A percentile compares a stretch with the other conserved stretches of the same genome.
phyloP scores from a whole-genome alignment of 768 basidiomycete species.

The Cyclocybe cylindracea region DNA sequence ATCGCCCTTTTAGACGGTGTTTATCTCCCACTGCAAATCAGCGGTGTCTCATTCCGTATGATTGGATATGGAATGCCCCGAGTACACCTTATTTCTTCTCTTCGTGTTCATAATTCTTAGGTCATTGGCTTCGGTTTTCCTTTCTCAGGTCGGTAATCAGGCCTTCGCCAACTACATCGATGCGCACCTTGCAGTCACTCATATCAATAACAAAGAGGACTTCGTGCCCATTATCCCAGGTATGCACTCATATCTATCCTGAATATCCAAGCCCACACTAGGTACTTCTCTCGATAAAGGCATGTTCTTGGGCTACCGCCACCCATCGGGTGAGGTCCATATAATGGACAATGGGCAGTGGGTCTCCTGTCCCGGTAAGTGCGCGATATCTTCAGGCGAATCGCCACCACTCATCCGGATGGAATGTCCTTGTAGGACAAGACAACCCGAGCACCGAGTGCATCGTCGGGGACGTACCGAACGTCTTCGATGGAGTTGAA shows the following conservation, averaged over 20 bases:
- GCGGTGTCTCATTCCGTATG: conserved; percentile 33
- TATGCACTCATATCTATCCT: conserved; percentile 3
- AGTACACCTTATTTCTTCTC: conserved; percentile 30
- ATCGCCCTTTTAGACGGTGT: conserved; percentile 57
- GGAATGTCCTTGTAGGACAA: conserved; percentile 38
- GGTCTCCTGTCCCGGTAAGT: conserved; percentile 51
- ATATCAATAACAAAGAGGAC: conserved; percentile 58
- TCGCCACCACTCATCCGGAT: too few species aligned
- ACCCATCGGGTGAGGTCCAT: conserved; percentile 47
- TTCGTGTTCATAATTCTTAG: conserved; percentile 11
- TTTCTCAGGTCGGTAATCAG: conserved; percentile 48
- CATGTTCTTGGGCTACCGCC: conserved; percentile 39
- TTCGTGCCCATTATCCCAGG: conserved; percentile 37
- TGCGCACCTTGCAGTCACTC: conserved; percentile 43
- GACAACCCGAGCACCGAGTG: conserved; percentile 53
- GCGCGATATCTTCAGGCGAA: too few species aligned
- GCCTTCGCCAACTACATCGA: conserved; percentile 63
- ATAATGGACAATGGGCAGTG: conserved; percentile 47
- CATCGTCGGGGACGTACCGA: conserved; percentile 38
- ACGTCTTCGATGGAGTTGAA: conserved; percentile 36
- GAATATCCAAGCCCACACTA: neutral
- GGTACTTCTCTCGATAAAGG: conserved; percentile 15
- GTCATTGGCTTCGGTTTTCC: neutral
- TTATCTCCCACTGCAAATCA: conserved; percentile 53
- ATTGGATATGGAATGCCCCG: conserved; percentile 42